Conservation (phyloP, 345 rosid genomes). For the Acer saccharum region DNA sequence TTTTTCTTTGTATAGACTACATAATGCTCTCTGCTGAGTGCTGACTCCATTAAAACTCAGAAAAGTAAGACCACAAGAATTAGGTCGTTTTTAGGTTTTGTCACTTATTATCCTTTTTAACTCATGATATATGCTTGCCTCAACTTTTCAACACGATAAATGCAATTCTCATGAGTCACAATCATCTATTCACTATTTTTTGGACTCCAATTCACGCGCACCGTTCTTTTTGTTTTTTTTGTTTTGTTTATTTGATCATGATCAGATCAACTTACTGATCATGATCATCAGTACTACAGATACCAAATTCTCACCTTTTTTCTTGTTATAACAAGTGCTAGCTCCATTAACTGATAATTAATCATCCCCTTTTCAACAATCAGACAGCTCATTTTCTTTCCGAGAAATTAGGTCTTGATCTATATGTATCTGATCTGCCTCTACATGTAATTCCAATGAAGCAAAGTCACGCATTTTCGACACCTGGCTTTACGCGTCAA, state of each 20-base stretch:
- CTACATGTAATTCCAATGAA: background rate
- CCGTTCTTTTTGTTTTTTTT: background rate
- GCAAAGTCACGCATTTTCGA: background rate
- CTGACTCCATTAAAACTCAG: slow-evolving; percentile 7
- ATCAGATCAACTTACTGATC: background rate
- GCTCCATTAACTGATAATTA: slow-evolving; percentile 1
- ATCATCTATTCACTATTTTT: too few relatives aligned
- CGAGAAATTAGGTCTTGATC: background rate
- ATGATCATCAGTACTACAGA: background rate
- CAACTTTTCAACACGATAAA: background rate
- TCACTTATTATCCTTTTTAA: background rate
- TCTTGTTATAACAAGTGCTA: background rate
- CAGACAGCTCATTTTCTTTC: background rate
- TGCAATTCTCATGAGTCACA: background rate
- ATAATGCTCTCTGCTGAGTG: background rate
- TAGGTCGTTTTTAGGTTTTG: slow-evolving; percentile 16
- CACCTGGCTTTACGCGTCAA: background rate
- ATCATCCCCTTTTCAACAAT: background rate
- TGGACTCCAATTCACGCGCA: slow-evolving; percentile 6
- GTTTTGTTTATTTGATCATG: background rate
- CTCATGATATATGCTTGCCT: too few relatives aligned
- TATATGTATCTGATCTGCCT: too few relatives aligned
- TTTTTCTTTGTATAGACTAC: background rate
- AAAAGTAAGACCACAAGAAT: background rate
- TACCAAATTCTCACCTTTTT: background rate